Evolutionary conservation across 495 filamentous ascomycete genomes (phyloP), one percentile per base, ranked within the genome.

Genomic region (Chaetomidium leptoderma): DNA sequence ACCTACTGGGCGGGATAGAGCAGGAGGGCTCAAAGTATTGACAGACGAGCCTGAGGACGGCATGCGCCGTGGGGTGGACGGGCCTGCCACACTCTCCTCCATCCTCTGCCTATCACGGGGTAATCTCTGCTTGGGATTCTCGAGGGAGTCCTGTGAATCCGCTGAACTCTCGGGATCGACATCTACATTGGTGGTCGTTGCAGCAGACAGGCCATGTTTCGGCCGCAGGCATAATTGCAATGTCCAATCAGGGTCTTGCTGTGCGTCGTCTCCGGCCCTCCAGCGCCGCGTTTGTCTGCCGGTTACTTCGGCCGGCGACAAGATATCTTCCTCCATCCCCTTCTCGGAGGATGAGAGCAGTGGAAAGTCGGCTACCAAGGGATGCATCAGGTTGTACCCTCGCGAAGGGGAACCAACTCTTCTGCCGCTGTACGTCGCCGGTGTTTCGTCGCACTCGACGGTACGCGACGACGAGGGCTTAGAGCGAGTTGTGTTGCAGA

Each of bases 151-250:
- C 0, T 27, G 21, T 4, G 9, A 23, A 24, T 5, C 27, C 1
- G 29, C 2, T 8, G 33, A 29, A 16, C 32, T 9, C 7, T 16
- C 37, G 14, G 17, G 1, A 21, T 36, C 47, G 29, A 3, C 6
- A 17, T 21, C 35, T 26, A 9, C 26, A 17, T 10, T 23, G 43
- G 48, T 14, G 30, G 4, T 21, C 9, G 32, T 29, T 2, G 17
- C 33, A 4, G 30, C 2, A 7, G 23, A 9, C n/a, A 32, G 30
- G 24, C 9, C 26, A 30, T 6, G 55, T 19, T 42, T 59, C 1
- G 61, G 56, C 16, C 50, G 45, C 32, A 57, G 6, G 40, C 35
- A 53, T 0, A 56, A 39, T n/a, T 24, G 37, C 5, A 23, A 13
- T 13, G 37, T 45, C 26, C 29, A 14, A 16, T 14, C 24, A 9